Evolutionary conservation across 352 stramenopile species (phyloP).

Genomic region (Thraustotheca clavata): DNA sequence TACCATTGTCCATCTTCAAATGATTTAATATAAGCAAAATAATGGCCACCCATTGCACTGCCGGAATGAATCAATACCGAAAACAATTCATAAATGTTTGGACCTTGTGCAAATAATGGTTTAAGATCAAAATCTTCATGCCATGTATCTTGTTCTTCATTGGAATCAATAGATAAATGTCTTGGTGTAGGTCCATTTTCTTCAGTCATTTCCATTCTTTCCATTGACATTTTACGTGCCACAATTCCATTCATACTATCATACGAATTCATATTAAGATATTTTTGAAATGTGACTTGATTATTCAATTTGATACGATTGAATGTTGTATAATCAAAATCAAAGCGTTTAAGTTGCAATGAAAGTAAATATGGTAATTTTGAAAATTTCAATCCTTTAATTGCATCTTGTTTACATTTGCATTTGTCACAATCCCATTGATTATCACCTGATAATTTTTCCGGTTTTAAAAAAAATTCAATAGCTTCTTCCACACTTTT

Average conservation of each 20-base stretch:
- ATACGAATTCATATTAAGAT: conserved; percentile 86
- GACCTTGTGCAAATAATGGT: conserved; percentile 48
- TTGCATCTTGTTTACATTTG: conserved; percentile 76
- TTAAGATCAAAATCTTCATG: conserved; percentile 53
- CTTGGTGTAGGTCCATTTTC: conserved; percentile 21
- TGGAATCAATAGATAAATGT: conserved; percentile 10
- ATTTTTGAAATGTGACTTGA: conserved; percentile 82
- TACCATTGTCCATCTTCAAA: conserved; percentile 76
- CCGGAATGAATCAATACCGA: conserved; percentile 89
- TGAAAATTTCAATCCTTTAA: conserved; percentile 86
- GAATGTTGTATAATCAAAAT: conserved; percentile 89
- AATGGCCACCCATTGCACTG: conserved; percentile 88
- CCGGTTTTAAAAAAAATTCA: conserved; percentile 77
- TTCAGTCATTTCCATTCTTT: conserved; percentile 62
- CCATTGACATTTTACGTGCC: conserved; percentile 80
- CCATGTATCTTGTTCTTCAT: conserved; percentile 49
- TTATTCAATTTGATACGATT: conserved; percentile 83
- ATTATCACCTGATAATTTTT: conserved; percentile 85
- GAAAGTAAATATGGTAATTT: conserved; percentile 84
- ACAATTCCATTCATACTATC: conserved; percentile 27
- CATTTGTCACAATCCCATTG: conserved; percentile 83
- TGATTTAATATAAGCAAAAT: conserved; percentile 92
- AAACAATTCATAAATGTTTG: conserved; percentile 87
- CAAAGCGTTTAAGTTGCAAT: conserved; percentile 86
- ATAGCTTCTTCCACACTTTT: conserved; percentile 80